Evolutionary conservation across 2,329 filamentous ascomycete species (phyloP), one percentile per base, ranked within the genome.

Genomic region (Pyrenochaeta sp.): DNA sequence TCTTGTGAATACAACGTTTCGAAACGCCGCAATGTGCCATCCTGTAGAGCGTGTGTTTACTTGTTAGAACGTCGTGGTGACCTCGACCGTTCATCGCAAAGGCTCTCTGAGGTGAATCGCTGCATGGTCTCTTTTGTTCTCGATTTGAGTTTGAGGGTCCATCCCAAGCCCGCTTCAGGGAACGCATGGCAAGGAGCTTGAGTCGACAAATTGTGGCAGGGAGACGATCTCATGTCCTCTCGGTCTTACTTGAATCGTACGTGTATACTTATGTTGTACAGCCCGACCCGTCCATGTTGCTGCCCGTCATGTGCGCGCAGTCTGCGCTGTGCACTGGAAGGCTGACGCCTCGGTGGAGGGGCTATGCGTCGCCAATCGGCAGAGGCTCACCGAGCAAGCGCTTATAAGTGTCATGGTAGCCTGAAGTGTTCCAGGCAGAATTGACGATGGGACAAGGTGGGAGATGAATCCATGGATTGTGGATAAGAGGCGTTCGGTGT

Each of bases 1-100:
- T 49, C 47, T 62, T 62, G 47, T 64, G 62, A 39, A 57, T 54
- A 50, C 61, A 59, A 52, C 51, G 55, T 50, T 45, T 55, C 32
- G 56, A 42, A 40, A 54, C 46, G 19, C 46, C 46, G 36, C 47
- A 27, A 32, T 10, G 22, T 25, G 28, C 32, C 15, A 37, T 15
- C 19, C 15, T 47, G 37, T 52, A 37, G 40, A 50, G 52, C 32
- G 27, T 28, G 13, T 42, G 27, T 40, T 28, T 32, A 24, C 10
- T 32, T 10, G 30, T 34, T 28, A 27, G n/a, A 13, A 8, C 19
- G n/a, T 47, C 30, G 3, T 3, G 30, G 19, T 10, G 8, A 34
- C 7, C 27, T 22, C 15, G 28, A 34, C 45, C 28, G 49, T 27
- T 27, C 28, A 45, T 25, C 24, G 19, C 45, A 49, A 30, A 39